phyloP scores from a whole-genome alignment of 495 filamentous ascomycete genomes.

The Penicillium riverlandense region DNA sequence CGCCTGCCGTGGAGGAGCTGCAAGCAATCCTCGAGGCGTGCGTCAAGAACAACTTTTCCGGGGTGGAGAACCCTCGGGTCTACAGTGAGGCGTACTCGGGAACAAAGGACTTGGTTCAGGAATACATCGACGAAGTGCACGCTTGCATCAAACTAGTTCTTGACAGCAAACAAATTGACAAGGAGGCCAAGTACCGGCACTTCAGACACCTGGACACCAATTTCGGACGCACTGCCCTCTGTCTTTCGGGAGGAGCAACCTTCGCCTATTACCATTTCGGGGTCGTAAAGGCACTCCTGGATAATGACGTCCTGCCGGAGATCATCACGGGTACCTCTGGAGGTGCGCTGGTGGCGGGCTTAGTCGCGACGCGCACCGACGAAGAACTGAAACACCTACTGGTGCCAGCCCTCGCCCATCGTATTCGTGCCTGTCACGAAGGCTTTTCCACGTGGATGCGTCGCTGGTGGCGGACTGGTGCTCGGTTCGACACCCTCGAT shows the following conservation, averaged over 20 bases:
- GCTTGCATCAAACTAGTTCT: constrained; percentile 59
- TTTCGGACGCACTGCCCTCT: constrained; percentile 86
- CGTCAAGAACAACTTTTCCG: constrained; percentile 94
- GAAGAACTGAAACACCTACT: constrained; percentile 80
- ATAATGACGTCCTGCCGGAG: constrained; percentile 77
- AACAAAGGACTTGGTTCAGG: constrained; percentile 86
- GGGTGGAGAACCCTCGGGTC: constrained; percentile 86
- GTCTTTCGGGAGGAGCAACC: constrained; percentile 86
- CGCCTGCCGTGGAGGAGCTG: constrained; percentile 62
- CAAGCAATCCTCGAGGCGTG: constrained; percentile 74
- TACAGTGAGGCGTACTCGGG: constrained; percentile 97
- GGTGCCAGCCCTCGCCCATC: constrained; percentile 74
- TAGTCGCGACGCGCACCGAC: constrained; percentile 85
- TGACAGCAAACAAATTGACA: constrained; percentile 54
- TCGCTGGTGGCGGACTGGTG: constrained; percentile 88
- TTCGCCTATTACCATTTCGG: constrained; percentile 98
- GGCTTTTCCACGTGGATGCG: constrained; percentile 63
- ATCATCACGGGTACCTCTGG: constrained; percentile 96
- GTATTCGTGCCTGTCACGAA: constrained; percentile 82
- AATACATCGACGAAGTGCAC: constrained; percentile 71
- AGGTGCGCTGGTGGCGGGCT: constrained; percentile 81
- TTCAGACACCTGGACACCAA: constrained; percentile 88
- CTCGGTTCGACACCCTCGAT: constrained; percentile 84
- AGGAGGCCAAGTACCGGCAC: constrained; percentile 69
- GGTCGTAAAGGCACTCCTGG: constrained; percentile 82